Evolutionary conservation across 106 monocot genomes (phyloP), one percentile per base, ranked within the genome.

Genomic region (Alisma plantagoaquatica): DNA sequence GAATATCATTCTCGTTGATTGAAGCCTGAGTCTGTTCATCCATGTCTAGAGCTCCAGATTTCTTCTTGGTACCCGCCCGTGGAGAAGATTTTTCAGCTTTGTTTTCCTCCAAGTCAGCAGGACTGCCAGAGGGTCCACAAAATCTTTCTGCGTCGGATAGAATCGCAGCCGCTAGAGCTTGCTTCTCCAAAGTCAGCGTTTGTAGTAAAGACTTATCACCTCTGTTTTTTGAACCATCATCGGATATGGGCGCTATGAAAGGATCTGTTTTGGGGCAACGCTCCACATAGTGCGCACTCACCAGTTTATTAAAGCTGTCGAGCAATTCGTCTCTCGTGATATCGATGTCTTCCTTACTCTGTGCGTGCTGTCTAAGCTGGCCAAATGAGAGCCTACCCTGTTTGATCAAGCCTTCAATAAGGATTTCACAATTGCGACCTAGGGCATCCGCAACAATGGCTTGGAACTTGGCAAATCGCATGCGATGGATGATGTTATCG

Each of bases 381-480:
- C 82, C 70, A 73, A 90, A 85, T 23, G 90, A 82, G 54, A 98
- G 82, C 56, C 98, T 82, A 27, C 98, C 98, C 74, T 98, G 64
- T 59, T 86, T 84, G 61, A 98, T 63, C 66, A 98, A 66, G 44
- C 85, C 90, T 63, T 72, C 72, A 6, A 98, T 54, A 65, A 98
- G 79, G 53, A 19, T 27, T 42, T 60, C 73, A 69, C 77, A 75
- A n/a, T 89, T 98, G 68, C 56, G 69, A 7, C 9, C 55, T 24
- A 31, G 20, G 31, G 46, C 31, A 46, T 12, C n/a, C n/a, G n/a
- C 16, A 27, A 90, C 71, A 15, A 86, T 43, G 0, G 31, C 41
- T 29, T 76, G 29, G 64, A 90, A 98, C 69, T 98, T 90, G 9
- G 71, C 22, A 58, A 98, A 98, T 3, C 98, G 75, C 72, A 86